A percentile compares a stretch with the other conserved stretches of the same genome.
Evolutionary conservation across 345 rosid genomes (phyloP).

Genomic region (thale cress (Arabidopsis thaliana)): DNA sequence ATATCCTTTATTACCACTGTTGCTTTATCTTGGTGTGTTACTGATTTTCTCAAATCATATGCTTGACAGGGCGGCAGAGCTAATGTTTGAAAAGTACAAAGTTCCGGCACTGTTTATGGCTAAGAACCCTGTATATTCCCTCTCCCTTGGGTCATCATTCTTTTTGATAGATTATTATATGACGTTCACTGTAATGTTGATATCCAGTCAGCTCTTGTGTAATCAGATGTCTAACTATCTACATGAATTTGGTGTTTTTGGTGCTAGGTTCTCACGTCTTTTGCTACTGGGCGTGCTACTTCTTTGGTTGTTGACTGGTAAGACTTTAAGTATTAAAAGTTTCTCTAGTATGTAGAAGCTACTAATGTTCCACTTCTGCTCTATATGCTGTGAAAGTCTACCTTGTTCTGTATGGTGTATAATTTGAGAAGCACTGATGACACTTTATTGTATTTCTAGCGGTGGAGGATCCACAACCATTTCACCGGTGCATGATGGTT

Average conservation of each 20-base stretch:
- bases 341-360: slow-evolving; percentile 19
- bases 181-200: neutral
- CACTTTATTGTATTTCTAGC: slow-evolving; percentile 48
- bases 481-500: slow-evolving; percentile 97
- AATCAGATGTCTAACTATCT: slow-evolving; percentile 28
- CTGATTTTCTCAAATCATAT: slow-evolving; percentile 34
- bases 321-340: slow-evolving; percentile 5
- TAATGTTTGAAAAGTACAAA: slow-evolving; percentile 95
- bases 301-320: slow-evolving; percentile 97
- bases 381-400: slow-evolving; percentile 14
- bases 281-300: slow-evolving; percentile 98
- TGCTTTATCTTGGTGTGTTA: slow-evolving; percentile 24
- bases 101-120: slow-evolving; percentile 98
- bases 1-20: neutral
- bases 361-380: slow-evolving; percentile 21
- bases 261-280: slow-evolving; percentile 92
- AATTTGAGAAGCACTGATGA: slow-evolving; percentile 23
- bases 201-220: neutral
- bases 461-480: slow-evolving; percentile 99
- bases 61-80: slow-evolving; percentile 82
- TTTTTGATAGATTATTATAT: neutral
- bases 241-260: slow-evolving; percentile 27
- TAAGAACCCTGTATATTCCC: slow-evolving; percentile 84
- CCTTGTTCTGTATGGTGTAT: slow-evolving; percentile 20
- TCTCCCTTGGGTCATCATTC: slow-evolving; percentile 24